Base-by-base conservation (phyloP, 805 yeast genomes). In the Yarrowia porcina region DNA sequence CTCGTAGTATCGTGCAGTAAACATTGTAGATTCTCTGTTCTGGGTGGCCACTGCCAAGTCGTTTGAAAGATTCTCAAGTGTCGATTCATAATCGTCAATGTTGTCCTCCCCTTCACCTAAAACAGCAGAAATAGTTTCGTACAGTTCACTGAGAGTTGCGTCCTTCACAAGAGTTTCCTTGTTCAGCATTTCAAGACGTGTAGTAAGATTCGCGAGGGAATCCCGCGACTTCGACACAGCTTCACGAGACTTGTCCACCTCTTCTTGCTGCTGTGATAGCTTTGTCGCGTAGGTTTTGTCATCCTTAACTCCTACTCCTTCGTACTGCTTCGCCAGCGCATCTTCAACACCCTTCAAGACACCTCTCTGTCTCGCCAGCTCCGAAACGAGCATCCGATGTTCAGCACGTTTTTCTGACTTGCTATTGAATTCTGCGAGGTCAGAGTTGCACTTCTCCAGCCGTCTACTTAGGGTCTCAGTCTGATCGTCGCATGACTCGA, bases 1-100 rank as follows among this genome's bases (percentile, higher is more conserved):
- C 21, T 79, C 73, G 69, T 89, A 90, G 73, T 87, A 91, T 42
- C 83, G 83, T 25, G 83, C 76, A 0, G 92, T 86, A 2, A 90
- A 88, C 45, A 83, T 84, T 30, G 81, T 82, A 66, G 89, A 84
- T 69, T 89, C 89, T 32, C 83, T 71, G 63, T 87, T 85, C 66
- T 87, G 88, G 15, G 83, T 74, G 0, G 90, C 84, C 18, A 79
- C 73, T 4, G 82, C 69, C 13, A 89, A 76, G 20, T 82, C 79
- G 17, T 77, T 77, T 63, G 81, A 80, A 15, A 85, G 68, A 0
- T 77, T 77, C 10, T 89, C 94, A 11, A 85, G 38, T 4, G 49
- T 39, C 8, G 25, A 13, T 13, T 56, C 69, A 15, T 66, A 59
- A 11, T 60, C 67, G 23, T 74, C 76, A 25, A 52, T 35, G 30